Evolutionary conservation across 2,329 filamentous ascomycete genomes (phyloP), one percentile per base, ranked within the genome.

Genomic region (Sphaerulina vaccinii): DNA sequence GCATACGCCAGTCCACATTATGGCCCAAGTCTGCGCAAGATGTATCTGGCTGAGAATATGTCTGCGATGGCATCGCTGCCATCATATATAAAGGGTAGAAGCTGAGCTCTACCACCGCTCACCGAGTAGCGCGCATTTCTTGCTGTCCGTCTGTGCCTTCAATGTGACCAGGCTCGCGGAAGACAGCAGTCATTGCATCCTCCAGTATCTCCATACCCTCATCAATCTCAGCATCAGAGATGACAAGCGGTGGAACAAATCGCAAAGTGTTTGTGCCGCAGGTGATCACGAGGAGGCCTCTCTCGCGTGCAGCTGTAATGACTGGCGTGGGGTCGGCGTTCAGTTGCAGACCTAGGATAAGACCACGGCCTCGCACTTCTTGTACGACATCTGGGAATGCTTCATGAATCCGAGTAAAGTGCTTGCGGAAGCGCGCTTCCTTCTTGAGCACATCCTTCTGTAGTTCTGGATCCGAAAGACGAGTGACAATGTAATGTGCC

Each of bases 191-290:
- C 72, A 86, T 80, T 3, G 83, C 79, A 62, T 88, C 79, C 60
- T 85, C 86, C 54, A 97, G 68, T 47, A 96, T 90, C 36, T 75
- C 73, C 70, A 96, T 74, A 0, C 89, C 90, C 58, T 86, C 78
- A 60, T 84, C 77, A 59, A 97, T 93, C 78, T 96, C 88, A 21
- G 80, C 81, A 61, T 89, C 84, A 1, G 82, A 86, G 52, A 99
- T 87, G 5, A 85, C 84, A 65, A 99, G 74, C 55, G 89, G 87
- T 24, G 93, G 93, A 51, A 97, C 90, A 64, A 99, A 96, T 41
- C 93, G 80, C 61, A 99, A 73, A 7, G 91, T 96, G 68, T 97
- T 96, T 23, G 85, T 90, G 1, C 93, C 93, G 22, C 90, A 92
- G 1, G 90, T 96, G 66, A 99, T 96, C 54, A 99, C 78, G 53